A percentile compares a stretch with the other conserved stretches of the same genome.
These are phyloP conservation scores for Botrytis paeoniae DNA, from an alignment of 2,329 filamentous ascomycete genomes.

Conservation along the genomic window DNA sequence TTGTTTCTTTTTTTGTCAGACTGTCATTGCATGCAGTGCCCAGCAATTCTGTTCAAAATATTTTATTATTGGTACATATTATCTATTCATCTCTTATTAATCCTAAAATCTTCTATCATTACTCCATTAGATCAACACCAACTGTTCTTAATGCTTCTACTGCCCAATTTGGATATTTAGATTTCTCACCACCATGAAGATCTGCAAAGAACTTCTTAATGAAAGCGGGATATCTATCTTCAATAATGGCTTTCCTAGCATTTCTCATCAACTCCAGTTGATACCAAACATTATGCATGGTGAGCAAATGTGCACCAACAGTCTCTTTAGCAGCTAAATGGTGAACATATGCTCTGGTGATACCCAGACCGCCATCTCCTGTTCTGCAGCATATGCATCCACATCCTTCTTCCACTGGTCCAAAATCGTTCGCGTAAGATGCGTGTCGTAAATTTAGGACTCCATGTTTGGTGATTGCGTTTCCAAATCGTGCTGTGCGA, in stretches of 20 bases:
- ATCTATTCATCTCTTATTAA: conserved; percentile 12
- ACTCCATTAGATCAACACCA: conserved; percentile 66
- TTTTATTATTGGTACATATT: conserved; percentile 1
- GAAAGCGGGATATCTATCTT: conserved; percentile 76
- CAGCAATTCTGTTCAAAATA: background rate
- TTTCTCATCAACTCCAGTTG: conserved; percentile 79
- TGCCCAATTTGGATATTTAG: conserved; percentile 77
- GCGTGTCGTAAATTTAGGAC: conserved; percentile 82
- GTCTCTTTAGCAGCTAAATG: conserved; percentile 95
- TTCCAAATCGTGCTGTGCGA: conserved; percentile 91
- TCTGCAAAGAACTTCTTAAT: conserved; percentile 73
- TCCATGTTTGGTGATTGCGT: conserved; percentile 79
- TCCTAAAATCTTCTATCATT: background rate
- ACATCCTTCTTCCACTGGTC: conserved; percentile 79
- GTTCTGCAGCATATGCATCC: conserved; percentile 73
- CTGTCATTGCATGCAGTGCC: background rate
- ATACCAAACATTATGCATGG: conserved; percentile 95
- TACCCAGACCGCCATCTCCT: conserved; percentile 68
- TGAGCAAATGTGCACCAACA: conserved; percentile 77
- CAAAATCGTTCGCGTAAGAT: conserved; percentile 74
- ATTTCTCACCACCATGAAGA: conserved; percentile 62
- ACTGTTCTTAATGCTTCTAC: conserved; percentile 74
- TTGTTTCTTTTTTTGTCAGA: background rate
- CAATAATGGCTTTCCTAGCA: conserved; percentile 73
- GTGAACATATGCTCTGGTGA: conserved; percentile 86